phyloP scores from a whole-genome alignment of 2,329 filamentous ascomycete species.

The Massarina eburnea region DNA sequence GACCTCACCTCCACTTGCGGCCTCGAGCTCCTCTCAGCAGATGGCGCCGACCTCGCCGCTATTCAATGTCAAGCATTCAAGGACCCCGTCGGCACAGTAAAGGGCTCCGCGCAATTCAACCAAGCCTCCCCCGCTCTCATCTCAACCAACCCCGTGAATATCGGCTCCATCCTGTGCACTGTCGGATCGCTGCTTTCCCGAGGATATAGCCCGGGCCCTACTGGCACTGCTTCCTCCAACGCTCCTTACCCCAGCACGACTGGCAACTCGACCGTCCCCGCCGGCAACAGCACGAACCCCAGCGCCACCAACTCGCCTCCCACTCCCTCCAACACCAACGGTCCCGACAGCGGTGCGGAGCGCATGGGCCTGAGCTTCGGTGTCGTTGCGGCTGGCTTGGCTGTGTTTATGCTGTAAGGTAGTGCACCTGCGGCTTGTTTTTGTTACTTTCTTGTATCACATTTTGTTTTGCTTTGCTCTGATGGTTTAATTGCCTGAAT shows the following conservation, averaged over 20 bases:
- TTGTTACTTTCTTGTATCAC: no score
- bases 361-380: conserved; percentile 7
- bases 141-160: conserved; percentile 27
- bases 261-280: not conserved
- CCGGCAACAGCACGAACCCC: not conserved
- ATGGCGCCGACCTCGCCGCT: conserved; percentile 13
- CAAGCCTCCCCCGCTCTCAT: conserved; percentile 18
- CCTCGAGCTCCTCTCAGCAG: conserved; percentile 22
- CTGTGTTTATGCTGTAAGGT: conserved; percentile 7
- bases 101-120: conserved; percentile 24
- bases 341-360: not conserved
- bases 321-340: not conserved
- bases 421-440: not conserved
- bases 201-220: not conserved
- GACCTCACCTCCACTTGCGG: conserved; percentile 27
- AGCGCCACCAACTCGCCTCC: not conserved
- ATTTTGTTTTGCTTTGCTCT: no score
- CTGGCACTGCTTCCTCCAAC: conserved; percentile 2
- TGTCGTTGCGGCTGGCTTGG: conserved; percentile 6
- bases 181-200: not conserved
- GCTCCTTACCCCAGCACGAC: not conserved
- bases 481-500: no score
- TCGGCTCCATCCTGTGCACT: conserved; percentile 18
- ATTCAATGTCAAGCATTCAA: conserved; percentile 27
- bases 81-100: conserved; percentile 20